Percentiles rank a stretch among this genome's conserved stretches.
These are phyloP conservation scores for Alternaria ventricosa DNA, from an alignment of 2,329 filamentous ascomycete genomes.

Conservation along the genomic window DNA sequence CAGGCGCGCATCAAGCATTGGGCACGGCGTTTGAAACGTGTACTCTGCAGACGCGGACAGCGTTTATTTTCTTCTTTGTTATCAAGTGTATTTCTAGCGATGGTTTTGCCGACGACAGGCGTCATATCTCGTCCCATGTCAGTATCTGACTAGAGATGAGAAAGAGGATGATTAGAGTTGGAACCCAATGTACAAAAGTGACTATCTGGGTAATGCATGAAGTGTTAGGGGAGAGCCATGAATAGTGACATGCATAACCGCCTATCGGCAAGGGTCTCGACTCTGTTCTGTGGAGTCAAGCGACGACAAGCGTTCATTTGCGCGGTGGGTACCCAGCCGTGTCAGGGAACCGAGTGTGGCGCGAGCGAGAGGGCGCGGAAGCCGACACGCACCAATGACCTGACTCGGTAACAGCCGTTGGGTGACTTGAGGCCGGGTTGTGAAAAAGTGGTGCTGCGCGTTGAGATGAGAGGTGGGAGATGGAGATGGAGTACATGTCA, in stretches of 20 bases:
- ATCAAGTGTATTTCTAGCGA: constrained; percentile 4
- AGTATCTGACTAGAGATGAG: constrained; percentile 3
- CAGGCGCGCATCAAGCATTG: constrained; percentile 23
- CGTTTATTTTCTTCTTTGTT: constrained; percentile 3
- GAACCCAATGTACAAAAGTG: constrained; percentile 8
- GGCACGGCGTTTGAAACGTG: constrained; percentile 35
- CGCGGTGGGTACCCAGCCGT: constrained; percentile 6
- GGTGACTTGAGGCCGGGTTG: background rate
- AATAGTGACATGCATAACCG: constrained; percentile 12
- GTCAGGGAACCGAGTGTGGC: constrained; percentile 13
- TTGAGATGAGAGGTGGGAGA: background rate
- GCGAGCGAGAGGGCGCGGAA: constrained; percentile 8
- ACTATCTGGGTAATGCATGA: constrained; percentile 13
- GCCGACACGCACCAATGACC: constrained; percentile 7
- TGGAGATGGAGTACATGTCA: background rate
- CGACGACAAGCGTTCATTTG: constrained; percentile 7
- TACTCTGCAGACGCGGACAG: constrained; percentile 3
- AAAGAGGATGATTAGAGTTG: background rate
- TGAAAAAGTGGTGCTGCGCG: constrained; percentile 1
- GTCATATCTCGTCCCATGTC: background rate
- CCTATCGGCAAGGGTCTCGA: constrained; percentile 13
- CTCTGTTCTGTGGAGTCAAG: constrained; percentile 12
- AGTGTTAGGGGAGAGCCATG: constrained; percentile 1
- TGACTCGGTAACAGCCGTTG: constrained; percentile 5
- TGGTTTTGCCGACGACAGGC: background rate